These are phyloP conservation scores for Stromatinia cepivora DNA, from an alignment of 2,329 filamentous ascomycete species.

Conservation along the genomic window DNA sequence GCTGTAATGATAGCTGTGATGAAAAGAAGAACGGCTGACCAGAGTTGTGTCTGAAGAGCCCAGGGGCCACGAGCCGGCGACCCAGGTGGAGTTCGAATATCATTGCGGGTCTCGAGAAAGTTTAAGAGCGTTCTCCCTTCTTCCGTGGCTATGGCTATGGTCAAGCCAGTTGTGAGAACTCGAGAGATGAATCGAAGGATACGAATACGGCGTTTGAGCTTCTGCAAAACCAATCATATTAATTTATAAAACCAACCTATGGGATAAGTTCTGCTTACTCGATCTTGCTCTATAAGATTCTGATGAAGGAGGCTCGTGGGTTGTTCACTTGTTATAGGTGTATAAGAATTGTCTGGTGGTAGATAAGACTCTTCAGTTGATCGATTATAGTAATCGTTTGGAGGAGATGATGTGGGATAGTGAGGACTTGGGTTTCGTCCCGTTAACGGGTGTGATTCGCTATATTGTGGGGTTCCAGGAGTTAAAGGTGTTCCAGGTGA, in stretches of 20 bases:
- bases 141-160: not conserved
- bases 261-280: not conserved
- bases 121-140: not conserved
- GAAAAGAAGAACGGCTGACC: constrained; percentile 30
- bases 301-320: not conserved
- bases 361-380: not conserved
- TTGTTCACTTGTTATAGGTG: not conserved
- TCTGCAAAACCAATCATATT: not conserved
- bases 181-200: constrained; percentile 7
- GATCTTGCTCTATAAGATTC: not conserved
- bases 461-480: constrained; percentile 3
- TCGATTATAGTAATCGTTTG: not conserved
- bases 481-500: not conserved
- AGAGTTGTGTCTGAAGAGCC: constrained; percentile 13
- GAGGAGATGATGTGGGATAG: not conserved
- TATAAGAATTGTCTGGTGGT: not conserved
- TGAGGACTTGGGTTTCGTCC: not conserved
- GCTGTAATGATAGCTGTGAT: constrained; percentile 25
- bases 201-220: not conserved
- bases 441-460: not conserved
- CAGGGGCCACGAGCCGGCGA: constrained; percentile 2
- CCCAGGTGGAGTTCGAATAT: not conserved
- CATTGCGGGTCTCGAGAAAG: constrained; percentile 3
- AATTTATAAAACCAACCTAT: not conserved
- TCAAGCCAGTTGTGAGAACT: not conserved